Percentiles rank a stretch among this genome's conserved stretches.
Conservation (phyloP, 768 basidiomycete species). For the Asterophora parasitica region DNA sequence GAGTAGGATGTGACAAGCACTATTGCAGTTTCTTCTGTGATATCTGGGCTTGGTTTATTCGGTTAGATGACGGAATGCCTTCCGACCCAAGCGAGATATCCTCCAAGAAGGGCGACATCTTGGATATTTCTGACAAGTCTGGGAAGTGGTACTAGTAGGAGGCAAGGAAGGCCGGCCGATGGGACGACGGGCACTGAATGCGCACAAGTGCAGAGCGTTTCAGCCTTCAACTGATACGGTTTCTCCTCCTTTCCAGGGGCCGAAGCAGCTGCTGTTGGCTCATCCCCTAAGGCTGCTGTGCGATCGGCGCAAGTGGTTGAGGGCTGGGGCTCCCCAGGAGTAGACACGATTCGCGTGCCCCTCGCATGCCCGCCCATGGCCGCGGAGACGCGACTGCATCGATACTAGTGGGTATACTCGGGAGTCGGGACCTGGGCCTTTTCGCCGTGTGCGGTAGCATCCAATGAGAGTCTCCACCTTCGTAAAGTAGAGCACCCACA, state of each 20-base stretch:
- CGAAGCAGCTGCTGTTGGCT: not conserved
- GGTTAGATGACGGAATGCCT: constrained; percentile 60
- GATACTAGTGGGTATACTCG: constrained; percentile 4
- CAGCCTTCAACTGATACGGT: not conserved
- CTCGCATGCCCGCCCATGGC: not conserved
- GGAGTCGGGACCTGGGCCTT: not conserved
- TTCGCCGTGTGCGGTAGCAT: not conserved
- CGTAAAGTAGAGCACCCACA: constrained; percentile 89
- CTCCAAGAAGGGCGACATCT: constrained; percentile 78
- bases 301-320: not conserved
- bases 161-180: constrained; percentile 58
- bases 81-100: constrained; percentile 85
- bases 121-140: constrained; percentile 71
- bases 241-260: not conserved
- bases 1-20: no score
- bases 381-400: constrained; percentile 5
- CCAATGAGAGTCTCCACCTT: constrained; percentile 30
- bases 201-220: constrained; percentile 11
- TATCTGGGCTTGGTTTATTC: not conserved
- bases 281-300: not conserved
- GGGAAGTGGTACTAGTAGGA: constrained; percentile 97
- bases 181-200: constrained; percentile 64
- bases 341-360: constrained; percentile 1
- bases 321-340: not conserved
- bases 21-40: no score